These are phyloP conservation scores for Serendipita vermifera DNA, from an alignment of 768 basidiomycete genomes.

Conservation along the genomic window DNA sequence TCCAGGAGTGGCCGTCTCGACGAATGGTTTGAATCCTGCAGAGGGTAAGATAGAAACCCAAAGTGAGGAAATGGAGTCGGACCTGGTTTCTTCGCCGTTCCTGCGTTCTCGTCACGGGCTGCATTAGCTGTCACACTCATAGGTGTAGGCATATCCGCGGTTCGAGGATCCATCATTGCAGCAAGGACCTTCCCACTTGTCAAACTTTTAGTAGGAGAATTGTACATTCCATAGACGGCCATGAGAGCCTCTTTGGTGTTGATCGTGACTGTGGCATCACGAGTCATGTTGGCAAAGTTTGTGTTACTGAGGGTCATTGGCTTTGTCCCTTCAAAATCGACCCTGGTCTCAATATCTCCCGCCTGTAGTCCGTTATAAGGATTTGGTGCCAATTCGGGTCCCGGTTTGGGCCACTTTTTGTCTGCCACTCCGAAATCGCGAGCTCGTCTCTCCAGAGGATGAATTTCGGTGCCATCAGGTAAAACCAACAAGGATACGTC, in stretches of 20 bases:
- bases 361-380: conserved; percentile 52
- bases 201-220: conserved; percentile 56
- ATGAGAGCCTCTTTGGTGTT: conserved; percentile 92
- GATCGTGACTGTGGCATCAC: conserved; percentile 83
- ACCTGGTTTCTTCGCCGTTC: not conserved
- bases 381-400: conserved; percentile 27
- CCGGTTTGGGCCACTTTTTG: conserved; percentile 71
- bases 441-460: conserved; percentile 31
- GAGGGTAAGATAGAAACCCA: not conserved
- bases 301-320: conserved; percentile 35
- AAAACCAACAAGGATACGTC: conserved; percentile 31
- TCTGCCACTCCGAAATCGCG: conserved; percentile 69
- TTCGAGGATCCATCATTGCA: not conserved
- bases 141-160: not conserved
- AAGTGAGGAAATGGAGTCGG: not conserved
- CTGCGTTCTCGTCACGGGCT: not conserved
- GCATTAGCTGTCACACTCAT: not conserved
- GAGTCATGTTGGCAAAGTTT: conserved; percentile 19
- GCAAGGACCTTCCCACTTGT: not conserved
- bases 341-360: conserved; percentile 28
- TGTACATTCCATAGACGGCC: conserved; percentile 94
- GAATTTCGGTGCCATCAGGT: conserved; percentile 47
- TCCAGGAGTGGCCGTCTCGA: conserved; percentile 42
- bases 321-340: conserved; percentile 23
- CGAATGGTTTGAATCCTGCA: conserved; percentile 53